phyloP scores from a whole-genome alignment of 805 yeast species.

The Yarrowia sp. region DNA sequence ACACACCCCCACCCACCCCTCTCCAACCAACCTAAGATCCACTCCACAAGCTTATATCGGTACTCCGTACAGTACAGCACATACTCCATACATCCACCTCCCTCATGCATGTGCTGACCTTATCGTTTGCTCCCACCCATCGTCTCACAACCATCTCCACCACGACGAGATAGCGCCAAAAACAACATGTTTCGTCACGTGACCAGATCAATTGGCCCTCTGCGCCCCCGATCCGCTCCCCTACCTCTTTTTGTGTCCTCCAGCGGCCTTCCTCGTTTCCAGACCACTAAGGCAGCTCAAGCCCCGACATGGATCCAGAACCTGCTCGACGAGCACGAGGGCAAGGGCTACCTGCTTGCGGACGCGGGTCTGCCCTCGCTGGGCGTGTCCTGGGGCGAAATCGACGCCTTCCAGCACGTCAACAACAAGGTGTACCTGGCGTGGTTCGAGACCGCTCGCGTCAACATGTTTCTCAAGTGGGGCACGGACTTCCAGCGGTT shows the following conservation, averaged over 20 bases:
- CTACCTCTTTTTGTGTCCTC: not conserved
- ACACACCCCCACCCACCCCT: too few species aligned
- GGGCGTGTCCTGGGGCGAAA: conserved; percentile 32
- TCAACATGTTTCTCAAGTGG: conserved; percentile 27
- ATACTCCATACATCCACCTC: not conserved
- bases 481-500: conserved; percentile 29
- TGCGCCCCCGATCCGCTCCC: not conserved
- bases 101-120: not conserved
- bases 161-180: not conserved
- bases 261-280: not conserved
- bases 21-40: too few species aligned
- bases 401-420: conserved; percentile 34
- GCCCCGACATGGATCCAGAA: not conserved
- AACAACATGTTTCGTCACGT: conserved; percentile 1
- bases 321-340: conserved; percentile 10
- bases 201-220: not conserved
- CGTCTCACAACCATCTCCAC: not conserved
- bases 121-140: conserved; percentile 4
- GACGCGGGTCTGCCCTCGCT: conserved; percentile 27
- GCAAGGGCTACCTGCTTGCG: not conserved
- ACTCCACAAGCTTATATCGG: too few species aligned
- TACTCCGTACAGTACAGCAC: too few species aligned
- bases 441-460: conserved; percentile 32
- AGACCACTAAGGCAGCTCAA: not conserved
- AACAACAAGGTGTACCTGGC: conserved; percentile 34